Conservation (phyloP, 2,329 filamentous ascomycete species). For the Scytalidium sp. region DNA sequence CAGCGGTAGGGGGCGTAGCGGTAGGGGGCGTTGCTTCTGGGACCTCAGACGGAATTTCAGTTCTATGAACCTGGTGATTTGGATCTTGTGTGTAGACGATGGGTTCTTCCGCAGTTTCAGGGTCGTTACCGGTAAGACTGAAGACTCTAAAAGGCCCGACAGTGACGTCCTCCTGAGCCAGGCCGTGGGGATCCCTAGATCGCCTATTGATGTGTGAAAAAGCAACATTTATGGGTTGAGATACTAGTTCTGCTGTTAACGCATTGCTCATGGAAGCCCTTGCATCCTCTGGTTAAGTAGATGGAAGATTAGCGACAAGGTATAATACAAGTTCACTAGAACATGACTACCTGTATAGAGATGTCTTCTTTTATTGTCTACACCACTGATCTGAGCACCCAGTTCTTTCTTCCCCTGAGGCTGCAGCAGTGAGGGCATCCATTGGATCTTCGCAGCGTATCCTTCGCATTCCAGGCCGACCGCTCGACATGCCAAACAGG, state of each 20-base stretch:
- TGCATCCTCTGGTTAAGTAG: slow-evolving; percentile 11
- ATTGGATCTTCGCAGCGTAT: slow-evolving; percentile 27
- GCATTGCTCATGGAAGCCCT: slow-evolving; percentile 30
- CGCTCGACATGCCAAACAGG: slow-evolving; percentile 27
- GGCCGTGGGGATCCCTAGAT: slow-evolving; percentile 19
- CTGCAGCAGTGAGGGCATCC: slow-evolving; percentile 24
- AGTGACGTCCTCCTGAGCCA: slow-evolving; percentile 17
- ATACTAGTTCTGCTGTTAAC: slow-evolving; percentile 21
- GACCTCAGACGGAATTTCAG: too few species aligned
- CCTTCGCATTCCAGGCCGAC: slow-evolving; percentile 24
- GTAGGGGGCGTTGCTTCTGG: too few species aligned
- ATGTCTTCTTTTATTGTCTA: slow-evolving; percentile 10
- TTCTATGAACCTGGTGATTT: too few species aligned
- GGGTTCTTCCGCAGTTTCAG: too few species aligned
- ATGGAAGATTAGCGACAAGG: not conserved
- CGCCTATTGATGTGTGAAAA: slow-evolving; percentile 28
- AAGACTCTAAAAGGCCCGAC: slow-evolving; percentile 7
- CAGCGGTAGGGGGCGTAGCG: slow-evolving; percentile 2
- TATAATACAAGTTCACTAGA: slow-evolving; percentile 3
- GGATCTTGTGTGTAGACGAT: too few species aligned
- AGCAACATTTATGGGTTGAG: slow-evolving; percentile 29
- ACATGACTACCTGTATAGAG: slow-evolving; percentile 7
- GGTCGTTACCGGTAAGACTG: slow-evolving; percentile 4
- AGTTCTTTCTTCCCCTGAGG: slow-evolving; percentile 2
- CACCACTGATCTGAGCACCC: slow-evolving; percentile 9